Percentiles rank a stretch among this genome's conserved stretches.
Evolutionary conservation across 2,329 filamentous ascomycete species (phyloP).

Genomic region (Blastomyces gilchristii): DNA sequence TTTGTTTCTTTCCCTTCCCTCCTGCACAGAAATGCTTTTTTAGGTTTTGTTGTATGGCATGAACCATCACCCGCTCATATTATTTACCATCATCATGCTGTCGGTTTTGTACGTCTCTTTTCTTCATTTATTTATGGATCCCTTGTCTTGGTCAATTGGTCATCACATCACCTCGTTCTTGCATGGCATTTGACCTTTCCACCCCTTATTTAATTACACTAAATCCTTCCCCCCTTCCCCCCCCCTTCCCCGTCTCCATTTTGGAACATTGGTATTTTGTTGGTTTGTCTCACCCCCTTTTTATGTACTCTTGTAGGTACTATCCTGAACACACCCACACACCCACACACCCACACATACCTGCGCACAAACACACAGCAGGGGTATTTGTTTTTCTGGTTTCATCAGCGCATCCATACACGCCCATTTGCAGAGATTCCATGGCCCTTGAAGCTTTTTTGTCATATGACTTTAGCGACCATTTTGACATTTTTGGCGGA

Average conservation of each 20-base stretch:
- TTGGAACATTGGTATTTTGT: background rate
- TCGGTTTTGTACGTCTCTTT: background rate
- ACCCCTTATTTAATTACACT: background rate
- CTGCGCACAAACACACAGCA: background rate
- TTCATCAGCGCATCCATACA: background rate
- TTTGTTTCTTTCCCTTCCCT: background rate
- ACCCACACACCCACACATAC: background rate
- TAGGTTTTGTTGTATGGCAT: background rate
- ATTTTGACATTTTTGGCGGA: background rate
- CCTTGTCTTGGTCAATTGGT: background rate
- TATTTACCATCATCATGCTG: background rate
- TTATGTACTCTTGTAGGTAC: background rate
- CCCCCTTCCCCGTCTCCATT: background rate
- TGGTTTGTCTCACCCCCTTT: background rate
- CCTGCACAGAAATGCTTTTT: background rate
- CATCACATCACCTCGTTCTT: background rate
- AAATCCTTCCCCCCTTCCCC: background rate
- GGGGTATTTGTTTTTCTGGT: background rate
- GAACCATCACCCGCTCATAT: slow-evolving; percentile 2
- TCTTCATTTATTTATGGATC: background rate
- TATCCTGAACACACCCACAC: background rate
- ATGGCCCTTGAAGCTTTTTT: background rate
- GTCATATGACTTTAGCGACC: background rate
- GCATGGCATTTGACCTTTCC: background rate
- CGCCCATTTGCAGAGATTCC: slow-evolving; percentile 1